phyloP scores from a whole-genome alignment of 2,329 filamentous ascomycete species.

The Sporothrix schenckii region DNA sequence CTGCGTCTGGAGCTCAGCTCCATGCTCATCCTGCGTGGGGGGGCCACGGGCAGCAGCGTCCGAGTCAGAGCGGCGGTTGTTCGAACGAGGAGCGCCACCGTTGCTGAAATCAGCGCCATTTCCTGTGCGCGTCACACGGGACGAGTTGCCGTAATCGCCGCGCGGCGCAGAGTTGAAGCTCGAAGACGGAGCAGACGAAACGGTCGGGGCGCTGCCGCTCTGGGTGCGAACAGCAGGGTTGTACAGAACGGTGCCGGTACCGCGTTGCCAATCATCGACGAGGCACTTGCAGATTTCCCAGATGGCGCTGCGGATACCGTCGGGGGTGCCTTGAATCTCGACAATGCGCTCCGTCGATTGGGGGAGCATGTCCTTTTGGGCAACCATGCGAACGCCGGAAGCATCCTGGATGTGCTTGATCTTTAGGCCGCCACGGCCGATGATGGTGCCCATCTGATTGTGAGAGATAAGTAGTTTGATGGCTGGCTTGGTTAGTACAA shows the following conservation, averaged over 20 bases:
- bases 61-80: conserved; percentile 79
- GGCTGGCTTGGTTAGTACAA: conserved; percentile 56
- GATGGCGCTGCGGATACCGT: conserved; percentile 91
- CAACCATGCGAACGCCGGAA: conserved; percentile 97
- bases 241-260: conserved; percentile 95
- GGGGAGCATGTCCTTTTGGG: conserved; percentile 98
- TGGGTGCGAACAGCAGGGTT: conserved; percentile 93
- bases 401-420: conserved; percentile 99
- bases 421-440: conserved; percentile 92
- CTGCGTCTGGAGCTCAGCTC: conserved; percentile 96
- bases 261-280: conserved; percentile 96
- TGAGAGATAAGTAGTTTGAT: conserved; percentile 98
- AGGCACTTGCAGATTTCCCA: conserved; percentile 99
- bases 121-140: conserved; percentile 88
- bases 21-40: conserved; percentile 90
- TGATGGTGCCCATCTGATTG: conserved; percentile 99
- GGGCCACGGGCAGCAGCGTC: conserved; percentile 79
- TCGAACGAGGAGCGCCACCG: conserved; percentile 60
- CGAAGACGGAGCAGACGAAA: conserved; percentile 36
- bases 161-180: conserved; percentile 47
- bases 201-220: conserved; percentile 54
- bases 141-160: conserved; percentile 60
- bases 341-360: conserved; percentile 98
- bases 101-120: conserved; percentile 98
- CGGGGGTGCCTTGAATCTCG: conserved; percentile 91